These are phyloP conservation scores for Yarrowia sp. DNA, from an alignment of 805 yeast species.

Conservation along the genomic window DNA sequence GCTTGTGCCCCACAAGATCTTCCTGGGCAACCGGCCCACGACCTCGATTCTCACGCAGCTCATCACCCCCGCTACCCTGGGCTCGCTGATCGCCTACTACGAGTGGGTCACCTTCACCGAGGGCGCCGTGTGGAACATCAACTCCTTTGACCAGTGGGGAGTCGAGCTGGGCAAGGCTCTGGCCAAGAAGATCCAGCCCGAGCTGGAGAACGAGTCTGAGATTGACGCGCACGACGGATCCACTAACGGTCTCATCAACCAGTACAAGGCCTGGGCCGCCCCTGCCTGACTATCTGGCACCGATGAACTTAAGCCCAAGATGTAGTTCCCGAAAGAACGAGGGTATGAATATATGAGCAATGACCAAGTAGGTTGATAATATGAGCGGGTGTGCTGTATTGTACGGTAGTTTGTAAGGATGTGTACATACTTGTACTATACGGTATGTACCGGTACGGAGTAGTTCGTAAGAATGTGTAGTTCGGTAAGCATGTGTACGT, in stretches of 20 bases:
- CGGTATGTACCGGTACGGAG: too few relatives aligned
- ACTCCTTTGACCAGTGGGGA: slow-evolving; percentile 99
- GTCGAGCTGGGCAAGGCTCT: slow-evolving; percentile 97
- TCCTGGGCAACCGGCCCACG: slow-evolving; percentile 98
- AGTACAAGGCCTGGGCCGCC: slow-evolving; percentile 84
- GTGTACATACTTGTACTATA: too few relatives aligned
- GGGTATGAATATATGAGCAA: not conserved
- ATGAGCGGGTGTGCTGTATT: too few relatives aligned
- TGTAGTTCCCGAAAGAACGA: not conserved
- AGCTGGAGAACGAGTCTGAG: slow-evolving; percentile 61
- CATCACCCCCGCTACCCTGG: slow-evolving; percentile 94
- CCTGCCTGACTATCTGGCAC: slow-evolving; percentile 16
- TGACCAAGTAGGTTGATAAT: too few relatives aligned
- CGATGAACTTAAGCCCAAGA: not conserved
- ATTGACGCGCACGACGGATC: slow-evolving; percentile 80
- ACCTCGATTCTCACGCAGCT: slow-evolving; percentile 94
- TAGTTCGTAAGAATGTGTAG: too few relatives aligned
- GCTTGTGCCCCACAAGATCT: slow-evolving; percentile 90
- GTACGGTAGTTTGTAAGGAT: too few relatives aligned
- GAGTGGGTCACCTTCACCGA: slow-evolving; percentile 96
- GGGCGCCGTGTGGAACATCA: slow-evolving; percentile 99
- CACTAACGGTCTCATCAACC: slow-evolving; percentile 90
- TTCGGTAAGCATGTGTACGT: too few relatives aligned
- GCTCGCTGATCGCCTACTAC: slow-evolving; percentile 95
- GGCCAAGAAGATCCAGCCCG: slow-evolving; percentile 92